A percentile compares a stretch with the other conserved stretches of the same genome.
These are phyloP conservation scores for Mycena belliarum DNA, from an alignment of 768 basidiomycete species.

Conservation along the genomic window DNA sequence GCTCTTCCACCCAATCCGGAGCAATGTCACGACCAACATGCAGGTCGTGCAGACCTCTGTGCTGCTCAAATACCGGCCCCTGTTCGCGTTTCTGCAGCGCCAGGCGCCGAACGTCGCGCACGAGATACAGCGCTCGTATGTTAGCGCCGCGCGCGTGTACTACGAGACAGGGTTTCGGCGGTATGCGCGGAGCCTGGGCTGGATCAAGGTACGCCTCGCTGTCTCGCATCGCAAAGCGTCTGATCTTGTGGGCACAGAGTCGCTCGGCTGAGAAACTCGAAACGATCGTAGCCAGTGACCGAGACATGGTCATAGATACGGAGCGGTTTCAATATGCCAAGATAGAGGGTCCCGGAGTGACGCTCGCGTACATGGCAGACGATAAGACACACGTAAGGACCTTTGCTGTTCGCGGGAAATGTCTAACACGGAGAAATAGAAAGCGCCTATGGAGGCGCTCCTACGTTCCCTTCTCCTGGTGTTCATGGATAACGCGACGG, in stretches of 20 bases:
- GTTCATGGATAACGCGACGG: constrained; percentile 91
- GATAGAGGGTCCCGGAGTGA: constrained; percentile 78
- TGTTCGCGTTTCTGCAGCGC: constrained; percentile 84
- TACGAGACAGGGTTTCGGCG: constrained; percentile 95
- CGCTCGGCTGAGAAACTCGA: constrained; percentile 73
- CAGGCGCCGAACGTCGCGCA: constrained; percentile 80
- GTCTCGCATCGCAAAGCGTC: background rate
- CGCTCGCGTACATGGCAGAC: constrained; percentile 87
- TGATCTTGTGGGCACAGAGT: constrained; percentile 41
- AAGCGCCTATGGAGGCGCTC: constrained; percentile 80
- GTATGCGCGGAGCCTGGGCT: constrained; percentile 80
- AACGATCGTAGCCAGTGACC: constrained; percentile 51
- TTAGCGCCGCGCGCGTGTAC: constrained; percentile 81
- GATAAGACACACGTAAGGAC: constrained; percentile 78
- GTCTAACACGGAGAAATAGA: constrained; percentile 45
- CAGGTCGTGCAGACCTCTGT: constrained; percentile 89
- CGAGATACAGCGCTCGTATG: constrained; percentile 87
- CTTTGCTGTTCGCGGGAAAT: background rate
- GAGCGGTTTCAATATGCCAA: constrained; percentile 67
- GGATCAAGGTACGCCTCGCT: constrained; percentile 60
- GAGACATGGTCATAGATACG: constrained; percentile 43
- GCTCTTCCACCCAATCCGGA: constrained; percentile 79
- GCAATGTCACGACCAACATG: constrained; percentile 87
- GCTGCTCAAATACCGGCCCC: constrained; percentile 76
- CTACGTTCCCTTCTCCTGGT: constrained; percentile 86